Evolutionary conservation across 805 yeast genomes (phyloP).

Genomic region (Saccharomycopsis javanensis): DNA sequence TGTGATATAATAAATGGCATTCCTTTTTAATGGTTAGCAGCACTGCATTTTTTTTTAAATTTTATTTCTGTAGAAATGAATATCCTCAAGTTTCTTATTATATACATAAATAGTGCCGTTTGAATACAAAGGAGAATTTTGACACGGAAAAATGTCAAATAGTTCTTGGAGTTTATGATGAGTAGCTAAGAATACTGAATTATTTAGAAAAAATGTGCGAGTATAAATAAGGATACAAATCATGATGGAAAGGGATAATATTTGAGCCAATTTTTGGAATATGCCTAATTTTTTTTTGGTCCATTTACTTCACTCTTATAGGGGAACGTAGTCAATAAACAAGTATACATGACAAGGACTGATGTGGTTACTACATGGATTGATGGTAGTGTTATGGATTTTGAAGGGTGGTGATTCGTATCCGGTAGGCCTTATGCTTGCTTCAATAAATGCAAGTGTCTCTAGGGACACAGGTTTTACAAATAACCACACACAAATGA

Average conservation of each 20-base stretch:
- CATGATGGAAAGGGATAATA: background rate
- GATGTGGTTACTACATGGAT: too few relatives aligned
- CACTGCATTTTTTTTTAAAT: too few relatives aligned
- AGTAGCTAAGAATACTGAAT: too few relatives aligned
- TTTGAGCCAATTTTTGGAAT: too few relatives aligned
- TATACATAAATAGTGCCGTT: background rate
- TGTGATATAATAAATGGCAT: too few relatives aligned
- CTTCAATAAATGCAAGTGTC: background rate
- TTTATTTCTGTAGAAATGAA: too few relatives aligned
- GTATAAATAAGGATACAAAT: too few relatives aligned
- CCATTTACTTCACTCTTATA: too few relatives aligned
- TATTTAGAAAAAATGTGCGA: background rate
- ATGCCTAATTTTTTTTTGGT: background rate
- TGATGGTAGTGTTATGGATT: background rate
- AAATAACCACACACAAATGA: background rate
- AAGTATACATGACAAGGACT: too few relatives aligned
- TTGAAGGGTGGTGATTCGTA: background rate
- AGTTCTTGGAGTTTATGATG: background rate
- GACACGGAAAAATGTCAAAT: background rate
- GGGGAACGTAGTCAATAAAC: too few relatives aligned
- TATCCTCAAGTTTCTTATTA: too few relatives aligned
- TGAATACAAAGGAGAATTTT: background rate
- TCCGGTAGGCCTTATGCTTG: background rate
- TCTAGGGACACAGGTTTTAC: background rate
- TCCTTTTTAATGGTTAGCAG: too few relatives aligned